These are phyloP conservation scores for Stipa capillata DNA, from an alignment of 176 grass and related monocot genomes.

Conservation along the genomic window DNA sequence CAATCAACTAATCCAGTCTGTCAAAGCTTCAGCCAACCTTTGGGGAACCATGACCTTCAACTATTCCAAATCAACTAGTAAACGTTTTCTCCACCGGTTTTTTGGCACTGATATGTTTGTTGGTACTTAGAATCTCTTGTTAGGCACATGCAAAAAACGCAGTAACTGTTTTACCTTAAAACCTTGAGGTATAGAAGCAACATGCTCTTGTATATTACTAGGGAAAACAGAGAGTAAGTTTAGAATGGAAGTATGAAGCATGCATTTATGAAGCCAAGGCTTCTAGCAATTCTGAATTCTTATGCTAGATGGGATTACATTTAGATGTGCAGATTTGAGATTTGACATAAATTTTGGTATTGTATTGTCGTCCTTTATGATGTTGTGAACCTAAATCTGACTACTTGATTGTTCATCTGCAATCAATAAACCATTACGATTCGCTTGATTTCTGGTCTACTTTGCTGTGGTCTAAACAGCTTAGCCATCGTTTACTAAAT, in stretches of 20 bases:
- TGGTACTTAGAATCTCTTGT: not conserved
- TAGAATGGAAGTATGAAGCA: not conserved
- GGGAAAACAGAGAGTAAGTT: not conserved
- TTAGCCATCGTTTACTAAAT: not conserved
- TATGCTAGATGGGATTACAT: not conserved
- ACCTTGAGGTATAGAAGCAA: not conserved
- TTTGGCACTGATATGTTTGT: not conserved
- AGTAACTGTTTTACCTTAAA: not conserved
- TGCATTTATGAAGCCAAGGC: not conserved
- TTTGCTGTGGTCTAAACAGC: not conserved
- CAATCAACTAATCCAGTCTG: not conserved
- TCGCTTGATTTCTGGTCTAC: not conserved
- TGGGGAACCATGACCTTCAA: not conserved
- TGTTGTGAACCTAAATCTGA: not conserved
- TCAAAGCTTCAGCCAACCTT: not conserved
- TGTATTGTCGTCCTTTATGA: not conserved
- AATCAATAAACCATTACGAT: not conserved
- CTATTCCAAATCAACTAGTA: not conserved
- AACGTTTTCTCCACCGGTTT: not conserved
- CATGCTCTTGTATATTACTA: not conserved
- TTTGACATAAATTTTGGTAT: not conserved
- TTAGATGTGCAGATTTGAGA: not conserved
- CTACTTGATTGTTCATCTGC: not conserved
- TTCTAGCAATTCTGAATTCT: not conserved
- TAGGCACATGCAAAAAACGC: not conserved